These are phyloP conservation scores for Nannochloropsis salina DNA, from an alignment of 108 stramenopile species.

Conservation along the genomic window DNA sequence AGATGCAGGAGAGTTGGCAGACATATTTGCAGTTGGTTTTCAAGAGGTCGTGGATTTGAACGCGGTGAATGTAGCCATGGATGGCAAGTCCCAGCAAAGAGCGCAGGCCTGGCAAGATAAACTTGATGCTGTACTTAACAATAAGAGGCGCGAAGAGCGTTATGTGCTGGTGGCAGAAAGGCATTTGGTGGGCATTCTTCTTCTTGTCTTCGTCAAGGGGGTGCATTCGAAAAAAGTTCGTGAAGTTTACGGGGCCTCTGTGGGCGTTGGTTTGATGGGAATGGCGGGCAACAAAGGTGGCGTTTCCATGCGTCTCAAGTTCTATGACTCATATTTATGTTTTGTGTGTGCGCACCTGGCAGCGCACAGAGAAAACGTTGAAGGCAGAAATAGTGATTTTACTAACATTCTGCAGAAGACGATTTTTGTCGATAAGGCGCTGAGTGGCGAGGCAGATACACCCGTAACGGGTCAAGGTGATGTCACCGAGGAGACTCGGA, in stretches of 20 bases:
- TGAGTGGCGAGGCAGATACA: neutral
- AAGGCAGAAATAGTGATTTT: constrained; percentile 34
- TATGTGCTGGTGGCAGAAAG: constrained; percentile 55
- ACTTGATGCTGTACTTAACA: constrained; percentile 67
- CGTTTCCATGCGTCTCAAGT: constrained; percentile 50
- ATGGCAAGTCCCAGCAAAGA: constrained; percentile 79
- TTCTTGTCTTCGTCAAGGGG: constrained; percentile 79
- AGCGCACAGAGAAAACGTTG: constrained; percentile 36
- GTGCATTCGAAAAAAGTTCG: constrained; percentile 38
- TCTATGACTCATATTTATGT: constrained; percentile 40
- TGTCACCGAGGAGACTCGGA: neutral
- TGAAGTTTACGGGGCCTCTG: constrained; percentile 64
- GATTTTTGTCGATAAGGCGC: constrained; percentile 65
- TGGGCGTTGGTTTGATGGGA: constrained; percentile 93
- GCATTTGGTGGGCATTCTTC: constrained; percentile 82
- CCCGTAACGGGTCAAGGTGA: neutral
- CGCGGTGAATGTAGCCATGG: constrained; percentile 94
- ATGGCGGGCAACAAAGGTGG: constrained; percentile 99
- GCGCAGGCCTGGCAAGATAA: constrained; percentile 76
- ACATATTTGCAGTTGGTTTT: constrained; percentile 58
- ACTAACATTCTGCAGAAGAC: constrained; percentile 30
- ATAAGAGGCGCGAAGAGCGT: constrained; percentile 38
- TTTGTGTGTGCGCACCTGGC: constrained; percentile 32
- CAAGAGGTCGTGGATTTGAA: constrained; percentile 99
- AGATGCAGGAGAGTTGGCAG: constrained; percentile 25